Percentiles rank a stretch among this genome's conserved stretches.
phyloP scores from a whole-genome alignment of 2,329 filamentous ascomycete species.

The Akanthomyces lecanii region DNA sequence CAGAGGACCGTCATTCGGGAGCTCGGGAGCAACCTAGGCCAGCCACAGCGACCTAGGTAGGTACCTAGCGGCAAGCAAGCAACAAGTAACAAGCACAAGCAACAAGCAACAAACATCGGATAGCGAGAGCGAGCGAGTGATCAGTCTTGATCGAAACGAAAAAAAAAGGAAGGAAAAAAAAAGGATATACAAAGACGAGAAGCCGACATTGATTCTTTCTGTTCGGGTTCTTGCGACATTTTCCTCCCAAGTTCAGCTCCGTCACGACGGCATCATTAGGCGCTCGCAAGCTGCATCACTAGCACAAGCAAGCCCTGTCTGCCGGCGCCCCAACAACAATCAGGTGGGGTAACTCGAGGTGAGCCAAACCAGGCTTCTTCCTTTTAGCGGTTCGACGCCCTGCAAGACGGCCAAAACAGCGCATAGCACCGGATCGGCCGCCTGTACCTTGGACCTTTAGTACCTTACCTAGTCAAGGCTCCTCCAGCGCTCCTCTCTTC shows the following conservation, averaged over 20 bases:
- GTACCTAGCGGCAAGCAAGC: background rate
- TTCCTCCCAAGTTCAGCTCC: background rate
- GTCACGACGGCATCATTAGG: background rate
- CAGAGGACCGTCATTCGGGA: background rate
- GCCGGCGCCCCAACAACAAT: conserved; percentile 2
- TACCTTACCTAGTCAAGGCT: background rate
- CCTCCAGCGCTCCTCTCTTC: background rate
- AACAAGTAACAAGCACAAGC: background rate
- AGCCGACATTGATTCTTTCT: background rate
- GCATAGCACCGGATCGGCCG: background rate
- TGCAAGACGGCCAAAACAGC: background rate
- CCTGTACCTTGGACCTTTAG: background rate
- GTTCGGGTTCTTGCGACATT: background rate
- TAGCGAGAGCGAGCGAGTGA: background rate
- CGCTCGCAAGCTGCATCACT: conserved; percentile 1
- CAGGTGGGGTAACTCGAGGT: background rate
- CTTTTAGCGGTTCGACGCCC: background rate
- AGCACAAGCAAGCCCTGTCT: background rate
- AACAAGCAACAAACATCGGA: background rate
- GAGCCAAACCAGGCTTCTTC: background rate
- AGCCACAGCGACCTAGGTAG: no score
- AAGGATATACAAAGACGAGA: no score
- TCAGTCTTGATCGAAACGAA: background rate
- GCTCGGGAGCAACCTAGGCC: background rate
- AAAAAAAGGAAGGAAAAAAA: no score